phyloP scores from a whole-genome alignment of 2,329 filamentous ascomycete species.

The Pyrenophora tritici-repentis region DNA sequence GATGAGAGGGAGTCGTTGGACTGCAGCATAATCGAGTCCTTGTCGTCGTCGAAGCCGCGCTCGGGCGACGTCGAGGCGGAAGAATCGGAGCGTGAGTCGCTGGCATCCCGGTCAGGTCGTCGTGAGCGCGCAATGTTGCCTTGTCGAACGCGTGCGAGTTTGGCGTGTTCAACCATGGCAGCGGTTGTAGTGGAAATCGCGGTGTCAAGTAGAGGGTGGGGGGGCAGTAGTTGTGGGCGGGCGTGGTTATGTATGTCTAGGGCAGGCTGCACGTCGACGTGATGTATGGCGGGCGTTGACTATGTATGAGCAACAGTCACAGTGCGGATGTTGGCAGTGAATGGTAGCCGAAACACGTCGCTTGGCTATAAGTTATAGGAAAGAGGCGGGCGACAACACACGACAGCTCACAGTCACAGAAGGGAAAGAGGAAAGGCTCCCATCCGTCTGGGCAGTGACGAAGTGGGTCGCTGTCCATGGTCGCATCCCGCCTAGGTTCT shows the following conservation, averaged over 20 bases:
- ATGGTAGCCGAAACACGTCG: background rate
- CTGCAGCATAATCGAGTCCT: conserved; percentile 84
- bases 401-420: background rate
- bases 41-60: conserved; percentile 83
- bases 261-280: background rate
- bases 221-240: conserved; percentile 5
- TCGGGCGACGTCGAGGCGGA: conserved; percentile 77
- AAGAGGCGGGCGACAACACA: conserved; percentile 1
- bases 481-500: conserved; percentile 10
- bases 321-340: background rate
- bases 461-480: conserved; percentile 8
- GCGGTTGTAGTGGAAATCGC: conserved; percentile 2
- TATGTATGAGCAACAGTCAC: background rate
- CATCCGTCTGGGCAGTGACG: conserved; percentile 9
- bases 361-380: background rate
- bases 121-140: conserved; percentile 41
- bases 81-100: conserved; percentile 50
- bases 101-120: conserved; percentile 38
- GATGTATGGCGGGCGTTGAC: too few species aligned
- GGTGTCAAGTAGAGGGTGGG: background rate
- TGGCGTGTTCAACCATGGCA: conserved; percentile 15
- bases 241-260: conserved; percentile 3
- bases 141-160: conserved; percentile 9
- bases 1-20: conserved; percentile 92
- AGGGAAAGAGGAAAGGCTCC: conserved; percentile 4